Base-by-base conservation (phyloP, 352 stramenopile species). In the Phytophthora litchii region DNA sequence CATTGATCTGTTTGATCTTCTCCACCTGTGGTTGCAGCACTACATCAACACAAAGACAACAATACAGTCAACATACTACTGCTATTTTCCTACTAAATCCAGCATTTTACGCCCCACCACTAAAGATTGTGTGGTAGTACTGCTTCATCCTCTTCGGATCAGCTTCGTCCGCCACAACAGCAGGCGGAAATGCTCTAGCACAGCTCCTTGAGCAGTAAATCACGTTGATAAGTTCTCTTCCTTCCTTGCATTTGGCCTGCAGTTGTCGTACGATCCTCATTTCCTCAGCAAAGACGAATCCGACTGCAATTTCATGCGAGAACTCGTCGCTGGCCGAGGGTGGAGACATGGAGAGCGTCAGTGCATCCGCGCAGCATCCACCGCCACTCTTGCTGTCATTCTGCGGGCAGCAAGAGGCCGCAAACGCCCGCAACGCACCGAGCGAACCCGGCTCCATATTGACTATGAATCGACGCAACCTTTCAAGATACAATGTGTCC, bases 151-250 rank as follows among this genome's bases (percentile, higher is more conserved):
- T 54, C 51, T 43, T 61, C 0, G 57, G 48, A 20, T 70, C 63
- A 1, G 51, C 55, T 5, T 59, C 47, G 9, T 80, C 70, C 2
- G 56, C 46, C 14, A 59, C 50, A 23, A 64, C 20, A 5, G 59
- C 34, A 1, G 70, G 55, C 9, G 80, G 77, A 23, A 92, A 72
- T 4, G 76, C 77, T 34, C 71, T 66, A 5, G 79, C 74, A 44
- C 81, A 90, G 55, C 78, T 82, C 36, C 83, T 60, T 1, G 73
- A 73, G 52, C 75, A 83, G 60, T 92, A 92, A 29, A 90, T 58
- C 19, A 71, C 56, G 11, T 70, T 44, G 6, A 87, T 68, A 12
- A 92, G 67, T 4, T 37, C 31, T 14, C 41, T 14, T 0, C 77
- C 83, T 23, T 86, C 55, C 1, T 45, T 53, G 16, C 42, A 58